Conservation (phyloP, 495 filamentous ascomycete genomes). For the Eremomyces bilateralis region DNA sequence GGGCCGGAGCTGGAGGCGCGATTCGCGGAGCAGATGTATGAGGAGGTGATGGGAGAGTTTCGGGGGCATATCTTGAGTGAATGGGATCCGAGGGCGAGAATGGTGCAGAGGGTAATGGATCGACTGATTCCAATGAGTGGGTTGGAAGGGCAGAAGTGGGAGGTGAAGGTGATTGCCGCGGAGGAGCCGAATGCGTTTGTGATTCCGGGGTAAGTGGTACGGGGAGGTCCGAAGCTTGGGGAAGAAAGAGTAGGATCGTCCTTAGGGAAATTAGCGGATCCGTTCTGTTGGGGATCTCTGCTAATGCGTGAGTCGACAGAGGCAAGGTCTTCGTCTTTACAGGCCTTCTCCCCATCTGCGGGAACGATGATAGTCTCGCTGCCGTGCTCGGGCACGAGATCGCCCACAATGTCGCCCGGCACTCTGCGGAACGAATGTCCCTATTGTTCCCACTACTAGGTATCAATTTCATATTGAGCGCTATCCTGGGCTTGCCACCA, state of each 20-base stretch:
- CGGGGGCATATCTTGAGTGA: conserved; percentile 27
- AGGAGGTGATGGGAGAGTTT: conserved; percentile 19
- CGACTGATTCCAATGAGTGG: conserved; percentile 48
- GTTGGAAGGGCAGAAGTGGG: conserved; percentile 45
- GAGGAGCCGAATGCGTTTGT: conserved; percentile 64
- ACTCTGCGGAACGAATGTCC: conserved; percentile 56
- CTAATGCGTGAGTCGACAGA: conserved; percentile 15
- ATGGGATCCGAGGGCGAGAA: conserved; percentile 25
- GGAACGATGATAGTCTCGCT: conserved; percentile 54
- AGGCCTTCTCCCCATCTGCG: conserved; percentile 50
- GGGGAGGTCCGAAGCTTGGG: background rate
- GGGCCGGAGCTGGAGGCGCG: conserved; percentile 30
- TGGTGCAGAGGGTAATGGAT: conserved; percentile 47
- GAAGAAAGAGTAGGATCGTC: background rate
- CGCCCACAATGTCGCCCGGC: conserved; percentile 71
- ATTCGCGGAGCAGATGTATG: conserved; percentile 17
- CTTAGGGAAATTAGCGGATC: background rate
- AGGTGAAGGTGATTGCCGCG: conserved; percentile 66
- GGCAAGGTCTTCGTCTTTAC: conserved; percentile 88
- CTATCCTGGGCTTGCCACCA: conserved; percentile 28
- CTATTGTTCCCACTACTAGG: conserved; percentile 33
- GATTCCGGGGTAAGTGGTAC: conserved; percentile 35
- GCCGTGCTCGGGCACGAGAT: conserved; percentile 85
- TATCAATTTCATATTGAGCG: conserved; percentile 27
- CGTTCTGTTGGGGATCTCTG: too few species aligned